Evolutionary conservation across 768 basidiomycete genomes (phyloP).

Genomic region (Hydnomerulius pinastri): DNA sequence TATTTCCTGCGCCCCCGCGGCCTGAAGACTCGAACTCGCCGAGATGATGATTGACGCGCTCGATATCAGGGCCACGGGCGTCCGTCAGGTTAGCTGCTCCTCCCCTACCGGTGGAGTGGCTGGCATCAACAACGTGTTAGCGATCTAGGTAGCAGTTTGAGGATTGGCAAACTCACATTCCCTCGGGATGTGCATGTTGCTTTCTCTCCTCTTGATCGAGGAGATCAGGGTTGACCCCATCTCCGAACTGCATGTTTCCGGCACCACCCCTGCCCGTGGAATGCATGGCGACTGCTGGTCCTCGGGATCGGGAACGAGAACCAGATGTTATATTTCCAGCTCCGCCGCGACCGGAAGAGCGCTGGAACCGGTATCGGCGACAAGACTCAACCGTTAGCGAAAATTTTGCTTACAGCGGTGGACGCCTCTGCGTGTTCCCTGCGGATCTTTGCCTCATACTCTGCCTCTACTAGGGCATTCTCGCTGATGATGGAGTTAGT

Average conservation of each 20-base stretch:
- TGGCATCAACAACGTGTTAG: constrained; percentile 23
- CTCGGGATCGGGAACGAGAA: constrained; percentile 53
- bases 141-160: not conserved
- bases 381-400: not conserved
- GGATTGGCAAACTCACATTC: constrained; percentile 40
- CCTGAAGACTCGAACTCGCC: constrained; percentile 45
- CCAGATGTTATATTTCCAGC: constrained; percentile 58
- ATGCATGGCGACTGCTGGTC: constrained; percentile 35
- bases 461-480: constrained; percentile 22
- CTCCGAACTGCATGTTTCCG: constrained; percentile 53
- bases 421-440: constrained; percentile 31
- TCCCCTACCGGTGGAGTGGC: constrained; percentile 71
- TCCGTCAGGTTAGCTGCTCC: constrained; percentile 63
- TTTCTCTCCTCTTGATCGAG: constrained; percentile 39
- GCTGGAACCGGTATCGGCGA: constrained; percentile 27
- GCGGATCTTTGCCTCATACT: constrained; percentile 23
- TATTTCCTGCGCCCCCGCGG: constrained; percentile 66
- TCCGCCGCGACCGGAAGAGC: constrained; percentile 69
- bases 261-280: constrained; percentile 65
- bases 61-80: constrained; percentile 38
- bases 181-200: constrained; percentile 32
- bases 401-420: constrained; percentile 34
- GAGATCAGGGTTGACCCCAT: constrained; percentile 15
- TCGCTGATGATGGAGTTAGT: constrained; percentile 31
- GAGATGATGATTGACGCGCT: constrained; percentile 27